Conservation (phyloP, 2,329 filamentous ascomycete genomes). For the Scedosporium boydii region DNA sequence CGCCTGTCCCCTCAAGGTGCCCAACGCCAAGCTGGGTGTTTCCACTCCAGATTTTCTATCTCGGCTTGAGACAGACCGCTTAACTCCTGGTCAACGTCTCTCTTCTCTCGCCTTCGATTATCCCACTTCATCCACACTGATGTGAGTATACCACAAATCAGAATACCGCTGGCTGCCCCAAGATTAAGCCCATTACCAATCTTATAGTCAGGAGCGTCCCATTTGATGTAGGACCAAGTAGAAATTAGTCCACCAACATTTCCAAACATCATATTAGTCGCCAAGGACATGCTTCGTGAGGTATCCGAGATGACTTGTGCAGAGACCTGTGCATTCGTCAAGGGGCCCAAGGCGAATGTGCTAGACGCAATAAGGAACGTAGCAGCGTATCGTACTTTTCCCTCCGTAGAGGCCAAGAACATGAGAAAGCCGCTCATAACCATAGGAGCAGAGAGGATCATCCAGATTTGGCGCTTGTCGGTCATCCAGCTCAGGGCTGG, state of each 20-base stretch:
- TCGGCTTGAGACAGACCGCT: conserved; percentile 41
- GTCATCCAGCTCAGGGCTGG: conserved; percentile 47
- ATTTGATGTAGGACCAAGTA: conserved; percentile 55
- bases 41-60: conserved; percentile 56
- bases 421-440: conserved; percentile 56
- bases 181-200: conserved; percentile 66
- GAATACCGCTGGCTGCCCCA: conserved; percentile 44
- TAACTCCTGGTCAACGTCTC: conserved; percentile 46
- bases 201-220: conserved; percentile 53
- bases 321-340: conserved; percentile 53
- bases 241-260: conserved; percentile 52
- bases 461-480: conserved; percentile 45
- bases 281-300: conserved; percentile 41
- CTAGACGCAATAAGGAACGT: conserved; percentile 54
- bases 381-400: conserved; percentile 47
- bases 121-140: conserved; percentile 53
- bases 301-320: conserved; percentile 60
- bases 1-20: conserved; percentile 9
- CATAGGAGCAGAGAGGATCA: conserved; percentile 43
- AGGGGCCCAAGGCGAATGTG: conserved; percentile 50
- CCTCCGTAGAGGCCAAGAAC: conserved; percentile 42
- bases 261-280: conserved; percentile 48
- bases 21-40: conserved; percentile 60
- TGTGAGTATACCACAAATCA: conserved; percentile 39
- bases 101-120: conserved; percentile 49